Evolutionary conservation across 257 asterid species (phyloP).

Genomic region (Linderniella brevidens): DNA sequence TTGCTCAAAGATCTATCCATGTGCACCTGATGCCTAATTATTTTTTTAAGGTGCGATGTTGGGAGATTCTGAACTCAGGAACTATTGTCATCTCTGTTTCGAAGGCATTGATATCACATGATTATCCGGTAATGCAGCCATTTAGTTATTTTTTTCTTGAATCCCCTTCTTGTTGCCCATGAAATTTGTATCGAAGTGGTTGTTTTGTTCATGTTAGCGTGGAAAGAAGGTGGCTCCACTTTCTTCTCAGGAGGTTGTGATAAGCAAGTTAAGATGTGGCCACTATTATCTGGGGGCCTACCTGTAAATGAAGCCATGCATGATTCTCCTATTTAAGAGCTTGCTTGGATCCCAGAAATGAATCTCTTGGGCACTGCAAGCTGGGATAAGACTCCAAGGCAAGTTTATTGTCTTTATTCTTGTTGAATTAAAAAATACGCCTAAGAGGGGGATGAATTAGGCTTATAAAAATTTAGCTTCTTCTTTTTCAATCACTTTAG

Average conservation of each 20-base stretch:
- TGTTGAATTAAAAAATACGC: not conserved
- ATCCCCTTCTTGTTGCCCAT: not conserved
- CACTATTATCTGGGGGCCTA: constrained; percentile 58
- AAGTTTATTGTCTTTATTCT: not conserved
- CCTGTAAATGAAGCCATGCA: constrained; percentile 83
- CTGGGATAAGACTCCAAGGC: constrained; percentile 90
- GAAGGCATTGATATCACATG: constrained; percentile 67
- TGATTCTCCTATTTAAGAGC: constrained; percentile 73
- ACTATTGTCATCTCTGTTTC: constrained; percentile 39
- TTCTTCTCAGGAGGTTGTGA: constrained; percentile 98
- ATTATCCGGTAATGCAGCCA: constrained; percentile 11
- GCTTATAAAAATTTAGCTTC: too few species aligned
- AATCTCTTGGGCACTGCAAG: constrained; percentile 78
- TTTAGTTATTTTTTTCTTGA: constrained; percentile 2
- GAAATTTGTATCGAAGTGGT: not conserved
- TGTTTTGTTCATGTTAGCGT: constrained; percentile 22
- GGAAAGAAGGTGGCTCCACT: constrained; percentile 96
- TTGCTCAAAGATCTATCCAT: not conserved
- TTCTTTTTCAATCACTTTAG: too few species aligned
- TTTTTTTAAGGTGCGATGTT: constrained; percentile 67
- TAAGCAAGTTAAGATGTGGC: constrained; percentile 99
- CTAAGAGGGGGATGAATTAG: too few species aligned
- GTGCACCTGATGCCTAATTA: not conserved
- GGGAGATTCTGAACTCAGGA: constrained; percentile 73
- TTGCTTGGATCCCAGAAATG: constrained; percentile 93